phyloP scores from a whole-genome alignment of 352 stramenopile genomes.

The Aphanomyces cochlioides region DNA sequence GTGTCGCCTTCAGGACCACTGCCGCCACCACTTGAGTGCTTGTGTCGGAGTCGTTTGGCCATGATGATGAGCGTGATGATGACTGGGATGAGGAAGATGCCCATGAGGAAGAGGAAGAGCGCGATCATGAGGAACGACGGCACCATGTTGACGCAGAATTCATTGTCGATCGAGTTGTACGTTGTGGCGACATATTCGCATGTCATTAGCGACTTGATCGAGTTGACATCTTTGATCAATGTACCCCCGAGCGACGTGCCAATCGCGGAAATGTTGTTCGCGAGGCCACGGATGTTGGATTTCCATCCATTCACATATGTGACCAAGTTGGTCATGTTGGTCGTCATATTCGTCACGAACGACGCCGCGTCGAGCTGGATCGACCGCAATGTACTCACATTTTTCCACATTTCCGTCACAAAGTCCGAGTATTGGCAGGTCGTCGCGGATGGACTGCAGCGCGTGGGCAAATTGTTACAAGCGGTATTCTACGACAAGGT shows the following conservation, averaged over 20 bases:
- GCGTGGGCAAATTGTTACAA: no score
- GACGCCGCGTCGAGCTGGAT: slow-evolving; percentile 32
- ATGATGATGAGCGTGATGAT: slow-evolving; percentile 65
- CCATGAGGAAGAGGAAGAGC: slow-evolving; percentile 65
- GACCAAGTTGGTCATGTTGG: slow-evolving; percentile 32
- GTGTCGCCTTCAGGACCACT: background rate
- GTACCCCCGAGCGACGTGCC: slow-evolving; percentile 40
- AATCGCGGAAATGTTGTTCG: slow-evolving; percentile 44
- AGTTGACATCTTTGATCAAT: slow-evolving; percentile 51
- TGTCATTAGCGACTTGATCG: slow-evolving; percentile 60
- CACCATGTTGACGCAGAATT: slow-evolving; percentile 42
- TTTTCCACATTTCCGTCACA: background rate
- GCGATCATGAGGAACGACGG: slow-evolving; percentile 67
- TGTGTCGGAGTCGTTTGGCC: slow-evolving; percentile 16
- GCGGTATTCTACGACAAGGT: no score
- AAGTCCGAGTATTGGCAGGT: background rate
- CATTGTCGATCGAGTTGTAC: slow-evolving; percentile 47
- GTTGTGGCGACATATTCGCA: slow-evolving; percentile 53
- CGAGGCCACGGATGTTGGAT: slow-evolving; percentile 41
- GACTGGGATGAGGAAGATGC: slow-evolving; percentile 59
- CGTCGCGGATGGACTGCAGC: background rate
- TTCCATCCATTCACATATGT: slow-evolving; percentile 20
- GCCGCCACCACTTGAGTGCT: background rate
- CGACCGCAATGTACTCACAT: slow-evolving; percentile 21
- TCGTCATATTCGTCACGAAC: slow-evolving; percentile 39